These are phyloP conservation scores for Fonsecaea multimorphosa DNA, from an alignment of 2,329 filamentous ascomycete genomes.

Conservation along the genomic window DNA sequence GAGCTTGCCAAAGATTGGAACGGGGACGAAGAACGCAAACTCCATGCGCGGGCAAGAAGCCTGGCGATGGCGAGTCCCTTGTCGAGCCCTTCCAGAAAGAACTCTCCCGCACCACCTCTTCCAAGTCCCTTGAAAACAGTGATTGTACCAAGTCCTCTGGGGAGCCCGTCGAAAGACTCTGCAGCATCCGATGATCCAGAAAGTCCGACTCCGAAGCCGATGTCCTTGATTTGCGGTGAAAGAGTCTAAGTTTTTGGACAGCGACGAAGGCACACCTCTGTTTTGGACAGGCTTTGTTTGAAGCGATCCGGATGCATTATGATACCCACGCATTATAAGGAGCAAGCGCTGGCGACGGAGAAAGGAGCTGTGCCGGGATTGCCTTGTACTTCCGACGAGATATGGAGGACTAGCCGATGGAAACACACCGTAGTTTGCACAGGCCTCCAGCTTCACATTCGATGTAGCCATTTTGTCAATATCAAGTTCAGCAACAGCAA, in stretches of 20 bases:
- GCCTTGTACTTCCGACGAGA: not conserved
- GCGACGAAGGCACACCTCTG: not conserved
- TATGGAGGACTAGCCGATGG: not conserved
- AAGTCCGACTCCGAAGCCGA: constrained; percentile 25
- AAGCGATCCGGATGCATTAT: constrained; percentile 24
- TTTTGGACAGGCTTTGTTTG: constrained; percentile 25
- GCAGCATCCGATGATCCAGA: constrained; percentile 12
- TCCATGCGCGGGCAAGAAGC: constrained; percentile 39
- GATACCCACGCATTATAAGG: constrained; percentile 35
- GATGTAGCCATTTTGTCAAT: constrained; percentile 13
- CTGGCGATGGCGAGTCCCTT: constrained; percentile 38
- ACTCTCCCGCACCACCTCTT: constrained; percentile 30
- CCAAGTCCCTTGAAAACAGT: constrained; percentile 29
- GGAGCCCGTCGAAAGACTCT: constrained; percentile 24
- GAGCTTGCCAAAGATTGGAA: constrained; percentile 80
- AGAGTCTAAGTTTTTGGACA: constrained; percentile 5
- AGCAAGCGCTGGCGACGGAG: constrained; percentile 17
- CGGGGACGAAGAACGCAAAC: constrained; percentile 41
- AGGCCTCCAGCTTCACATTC: constrained; percentile 8
- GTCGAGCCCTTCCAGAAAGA: constrained; percentile 35
- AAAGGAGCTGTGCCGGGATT: not conserved
- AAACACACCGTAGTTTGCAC: not conserved
- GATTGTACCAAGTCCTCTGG: constrained; percentile 27
- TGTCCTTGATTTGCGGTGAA: constrained; percentile 19
- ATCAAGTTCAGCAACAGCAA: constrained; percentile 2